Percentiles rank a stretch among this genome's conserved stretches.
phyloP scores from a whole-genome alignment of 768 basidiomycete genomes.

The Suillus americanus region DNA sequence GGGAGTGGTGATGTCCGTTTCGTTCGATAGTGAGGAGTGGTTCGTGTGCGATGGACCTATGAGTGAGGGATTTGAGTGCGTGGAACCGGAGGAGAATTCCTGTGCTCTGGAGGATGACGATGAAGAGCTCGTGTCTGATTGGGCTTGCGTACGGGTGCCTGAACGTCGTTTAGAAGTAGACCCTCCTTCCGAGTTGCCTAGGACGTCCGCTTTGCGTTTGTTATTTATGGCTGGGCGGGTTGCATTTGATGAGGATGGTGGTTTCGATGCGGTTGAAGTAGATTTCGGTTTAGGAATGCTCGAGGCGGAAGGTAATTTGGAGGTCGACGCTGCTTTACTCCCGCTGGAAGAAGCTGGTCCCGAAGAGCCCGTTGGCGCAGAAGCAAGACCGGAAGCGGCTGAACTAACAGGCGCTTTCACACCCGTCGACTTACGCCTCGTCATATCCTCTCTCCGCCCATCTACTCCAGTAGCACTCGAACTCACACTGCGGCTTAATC shows the following conservation, averaged over 20 bases:
- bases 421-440: conserved; percentile 28
- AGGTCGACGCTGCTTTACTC: not conserved
- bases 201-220: not conserved
- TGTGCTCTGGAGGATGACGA: not conserved
- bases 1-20: conserved; percentile 54
- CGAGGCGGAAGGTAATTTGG: not conserved
- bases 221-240: not conserved
- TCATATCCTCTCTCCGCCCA: conserved; percentile 7
- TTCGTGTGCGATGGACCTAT: not conserved
- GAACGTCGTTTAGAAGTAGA: not conserved
- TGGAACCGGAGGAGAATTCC: not conserved
- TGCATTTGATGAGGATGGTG: not conserved
- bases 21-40: conserved; percentile 21
- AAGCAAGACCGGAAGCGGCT: not conserved
- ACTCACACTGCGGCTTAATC: conserved; percentile 6
- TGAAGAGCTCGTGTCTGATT: not conserved
- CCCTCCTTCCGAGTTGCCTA: not conserved
- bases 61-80: not conserved
- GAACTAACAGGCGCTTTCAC: conserved; percentile 29
- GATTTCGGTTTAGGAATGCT: not conserved
- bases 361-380: not conserved
- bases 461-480: not conserved
- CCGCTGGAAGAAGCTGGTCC: not conserved
- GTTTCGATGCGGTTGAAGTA: not conserved
- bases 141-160: not conserved